Evolutionary conservation across 331 rosid genomes (phyloP), one percentile per base, ranked within the genome.

Genomic region (Erythrophleum ivorense): DNA sequence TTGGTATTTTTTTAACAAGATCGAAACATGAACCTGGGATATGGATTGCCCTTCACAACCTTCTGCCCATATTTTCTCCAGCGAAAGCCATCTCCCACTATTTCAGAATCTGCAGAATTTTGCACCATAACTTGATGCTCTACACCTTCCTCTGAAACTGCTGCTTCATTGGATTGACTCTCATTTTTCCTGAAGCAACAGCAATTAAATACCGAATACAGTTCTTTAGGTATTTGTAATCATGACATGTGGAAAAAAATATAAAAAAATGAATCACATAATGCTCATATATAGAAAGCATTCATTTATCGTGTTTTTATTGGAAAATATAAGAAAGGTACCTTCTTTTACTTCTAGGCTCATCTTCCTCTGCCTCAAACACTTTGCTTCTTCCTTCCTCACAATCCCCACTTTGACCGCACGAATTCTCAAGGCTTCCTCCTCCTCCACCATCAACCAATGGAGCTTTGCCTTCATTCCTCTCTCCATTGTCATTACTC

Each of bases 11-110:
- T 54, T 66, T 57, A 84, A 81, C 64, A 58, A 19, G 64, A 58
- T 21, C 2, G 24, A 45, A 38, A 24, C 75, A 57, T 75, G 34
- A 71, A 93, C 97, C 98, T 90, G 82, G 94, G 97, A 85, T 91
- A 94, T 85, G 96, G 94, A 86, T 91, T 95, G 8, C 97, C 97
- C 88, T 93, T 91, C 43, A 93, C 98, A 82, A 91, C 94, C 69
- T 95, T 95, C 90, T 95, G 98, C 18, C 98, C 98, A 82, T 95
- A 95, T 88, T 95, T 93, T 83, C 97, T 93, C 98, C 98, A 95
- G 72, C 98, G 98, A 79, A 91, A 89, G 64, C 98, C 96, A 81
- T 93, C 97, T 41, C 91, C 89, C 5, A 85, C 60, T 40, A 86
- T 83, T 77, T 91, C 97, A 21, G 91, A 78, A 79, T 91, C 94